A percentile compares a stretch with the other conserved stretches of the same genome.
Conservation (phyloP, 192 early-diverging fungal genomes). For the Lobosporangium transversale region DNA sequence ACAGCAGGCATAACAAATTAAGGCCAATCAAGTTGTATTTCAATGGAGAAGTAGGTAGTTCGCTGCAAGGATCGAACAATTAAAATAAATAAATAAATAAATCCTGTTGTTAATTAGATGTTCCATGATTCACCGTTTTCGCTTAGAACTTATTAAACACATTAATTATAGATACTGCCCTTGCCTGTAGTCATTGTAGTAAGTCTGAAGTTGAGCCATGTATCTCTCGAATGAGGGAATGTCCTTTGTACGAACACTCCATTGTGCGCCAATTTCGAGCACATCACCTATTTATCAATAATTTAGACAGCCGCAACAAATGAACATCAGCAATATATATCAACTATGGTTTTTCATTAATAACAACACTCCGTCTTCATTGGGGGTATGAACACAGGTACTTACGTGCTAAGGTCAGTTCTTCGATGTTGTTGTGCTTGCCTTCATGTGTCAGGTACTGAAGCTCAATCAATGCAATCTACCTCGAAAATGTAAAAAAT, state of each 20-base stretch:
- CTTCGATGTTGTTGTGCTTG: slow-evolving; percentile 47
- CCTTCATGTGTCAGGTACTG: slow-evolving; percentile 57
- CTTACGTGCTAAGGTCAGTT: slow-evolving; percentile 54
- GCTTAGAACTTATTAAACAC: no score
- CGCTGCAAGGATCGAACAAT: slow-evolving; percentile 3
- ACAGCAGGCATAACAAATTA: slow-evolving; percentile 91
- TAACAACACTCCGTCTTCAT: not conserved
- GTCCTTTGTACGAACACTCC: slow-evolving; percentile 86
- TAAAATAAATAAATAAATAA: no score
- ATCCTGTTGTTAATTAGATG: no score
- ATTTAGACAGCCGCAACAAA: not conserved
- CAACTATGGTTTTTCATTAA: not conserved
- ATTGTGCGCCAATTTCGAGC: slow-evolving; percentile 90
- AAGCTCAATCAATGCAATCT: slow-evolving; percentile 65
- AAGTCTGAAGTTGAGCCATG: slow-evolving; percentile 89
- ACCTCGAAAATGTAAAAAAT: not conserved
- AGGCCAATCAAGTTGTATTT: slow-evolving; percentile 92
- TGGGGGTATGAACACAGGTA: not conserved
- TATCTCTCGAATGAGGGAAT: slow-evolving; percentile 97
- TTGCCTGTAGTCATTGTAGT: slow-evolving; percentile 85
- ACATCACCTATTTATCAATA: slow-evolving; percentile 72
- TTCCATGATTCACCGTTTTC: no score
- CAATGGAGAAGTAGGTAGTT: slow-evolving; percentile 78
- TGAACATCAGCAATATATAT: not conserved
- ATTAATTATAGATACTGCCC: no score